Base-by-base conservation (phyloP, 108 stramenopile genomes). In the Ochromonas danica region DNA sequence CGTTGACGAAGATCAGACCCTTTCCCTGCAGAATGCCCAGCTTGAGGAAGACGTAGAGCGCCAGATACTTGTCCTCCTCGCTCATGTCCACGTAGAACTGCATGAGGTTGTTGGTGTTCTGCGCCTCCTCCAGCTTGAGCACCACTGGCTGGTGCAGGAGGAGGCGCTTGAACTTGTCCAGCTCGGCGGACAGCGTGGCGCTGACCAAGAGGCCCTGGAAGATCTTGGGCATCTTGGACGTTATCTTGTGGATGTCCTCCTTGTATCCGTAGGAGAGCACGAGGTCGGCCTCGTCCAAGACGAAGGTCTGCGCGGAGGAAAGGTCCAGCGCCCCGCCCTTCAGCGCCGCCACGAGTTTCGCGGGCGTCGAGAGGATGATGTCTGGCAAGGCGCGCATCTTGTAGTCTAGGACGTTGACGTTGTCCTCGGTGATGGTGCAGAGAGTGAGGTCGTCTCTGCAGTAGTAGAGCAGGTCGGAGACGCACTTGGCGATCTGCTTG, bases 281-380 rank as follows among this genome's bases (percentile, higher is more conserved):
- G 70, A 97, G 88, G 87, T 99, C 98, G 27, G 98, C 97, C 84
- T 99, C 98, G 85, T 99, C 98, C 39, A 99, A 91, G 1, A 97
- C 97, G 51, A 97, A 71, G 2, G 92, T 93, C 80, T 94, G 90
- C 39, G 93, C 88, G 30, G 85, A 85, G 1, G 81, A 72, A 40
- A 71, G 79, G 79, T 38, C 90, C 90, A 71, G 71, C 81, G 39
- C 77, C 3, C 86, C 78, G n/a, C 78, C 43, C 40, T 86, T 61
- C 38, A 81, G 84, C 61, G 87, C 86, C 0, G 87, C 80, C 70
- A 79, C 86, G 2, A 84, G 77, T 30, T 81, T 45, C 27, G 82
- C 85, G 10, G 87, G 88, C 27, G 88, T 89, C n/a, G 86, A 67
- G 14, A 89, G 62, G 31, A 89, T 35, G 35, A 89, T 30, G 70